Evolutionary conservation across 2,329 filamentous ascomycete genomes (phyloP), one percentile per base, ranked within the genome.

Genomic region (Trichothecium sympodiale): DNA sequence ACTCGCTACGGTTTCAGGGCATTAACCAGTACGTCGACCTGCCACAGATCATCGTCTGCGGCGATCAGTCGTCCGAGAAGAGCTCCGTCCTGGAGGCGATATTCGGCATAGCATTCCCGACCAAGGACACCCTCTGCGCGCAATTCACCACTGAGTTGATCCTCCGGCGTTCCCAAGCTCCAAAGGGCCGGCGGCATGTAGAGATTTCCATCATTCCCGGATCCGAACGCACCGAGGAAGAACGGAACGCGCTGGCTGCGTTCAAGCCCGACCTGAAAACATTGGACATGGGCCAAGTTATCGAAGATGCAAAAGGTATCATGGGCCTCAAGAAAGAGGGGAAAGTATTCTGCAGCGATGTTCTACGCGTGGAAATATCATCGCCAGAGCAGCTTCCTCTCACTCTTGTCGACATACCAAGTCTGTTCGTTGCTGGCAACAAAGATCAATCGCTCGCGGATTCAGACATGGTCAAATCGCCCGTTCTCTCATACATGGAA

Each of bases 41-140:
- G 0, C 65, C 64, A 0, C 55, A 67, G 41, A 64, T 68, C 38
- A 67, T 79, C 18, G 73, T 79, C 10, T 73, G 67, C 34, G 75
- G 77, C 3, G 69, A 78, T 38, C 74, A 79, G 43, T 76, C 69
- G 0, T 67, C 69, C 2, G 77, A 76, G 4, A 82, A 82, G 49
- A 77, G 71, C 38, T 79, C 74, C 0, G 72, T 80, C 0, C 64
- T 82, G 0, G 74, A 81, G 45, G 76, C 74, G 2, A 72, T 82
- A 28, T 77, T 76, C 0, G 65, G 71, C 4, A 62, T 81, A 2
- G 61, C 64, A 0, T 81, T 82, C 41, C 75, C 75, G 0, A 57
- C 62, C 8, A 71, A 74, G 17, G 69, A 71, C 36, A 70, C 64
- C 27, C 48, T 78, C 0, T 80, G 75, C 50, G 80, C 77, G 0